Conservation (phyloP, 192 early-diverging fungal genomes). For the Coemansia sp. region DNA sequence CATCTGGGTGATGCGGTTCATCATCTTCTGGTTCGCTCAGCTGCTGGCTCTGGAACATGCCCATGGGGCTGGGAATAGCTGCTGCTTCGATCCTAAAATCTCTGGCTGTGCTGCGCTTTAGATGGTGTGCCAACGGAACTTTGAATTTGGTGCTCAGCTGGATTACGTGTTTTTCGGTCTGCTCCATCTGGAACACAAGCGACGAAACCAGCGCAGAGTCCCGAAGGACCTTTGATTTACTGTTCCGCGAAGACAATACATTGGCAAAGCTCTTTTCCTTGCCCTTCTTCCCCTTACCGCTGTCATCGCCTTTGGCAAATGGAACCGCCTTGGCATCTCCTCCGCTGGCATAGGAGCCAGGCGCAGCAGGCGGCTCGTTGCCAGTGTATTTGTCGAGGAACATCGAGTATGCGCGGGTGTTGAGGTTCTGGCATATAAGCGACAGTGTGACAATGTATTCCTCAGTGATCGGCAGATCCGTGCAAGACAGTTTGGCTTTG, state of each 20-base stretch:
- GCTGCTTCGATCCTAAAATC: slow-evolving; percentile 72
- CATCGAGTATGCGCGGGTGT: slow-evolving; percentile 21
- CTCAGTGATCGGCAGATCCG: slow-evolving; percentile 37
- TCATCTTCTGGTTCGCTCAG: background rate
- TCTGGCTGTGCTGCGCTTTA: slow-evolving; percentile 74
- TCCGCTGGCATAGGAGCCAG: background rate
- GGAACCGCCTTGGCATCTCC: background rate
- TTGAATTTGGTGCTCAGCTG: slow-evolving; percentile 70
- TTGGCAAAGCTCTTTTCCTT: background rate
- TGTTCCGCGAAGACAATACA: background rate
- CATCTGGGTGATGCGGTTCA: too few relatives aligned
- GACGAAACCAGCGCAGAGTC: slow-evolving; percentile 74
- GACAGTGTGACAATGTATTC: slow-evolving; percentile 28
- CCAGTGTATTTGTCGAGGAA: slow-evolving; percentile 28
- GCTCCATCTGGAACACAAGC: slow-evolving; percentile 72
- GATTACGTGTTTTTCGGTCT: slow-evolving; percentile 73
- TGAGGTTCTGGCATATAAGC: slow-evolving; percentile 33
- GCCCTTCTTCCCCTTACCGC: slow-evolving; percentile 9
- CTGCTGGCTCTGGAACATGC: background rate
- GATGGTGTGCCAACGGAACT: slow-evolving; percentile 70
- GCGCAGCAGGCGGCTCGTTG: background rate
- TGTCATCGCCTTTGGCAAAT: background rate
- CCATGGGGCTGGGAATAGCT: slow-evolving; percentile 23
- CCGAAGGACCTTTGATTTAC: slow-evolving; percentile 60
- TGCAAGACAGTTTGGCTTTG: slow-evolving; percentile 14